These are phyloP conservation scores for Primulina tabacum DNA, from an alignment of 257 asterid species.

Conservation along the genomic window DNA sequence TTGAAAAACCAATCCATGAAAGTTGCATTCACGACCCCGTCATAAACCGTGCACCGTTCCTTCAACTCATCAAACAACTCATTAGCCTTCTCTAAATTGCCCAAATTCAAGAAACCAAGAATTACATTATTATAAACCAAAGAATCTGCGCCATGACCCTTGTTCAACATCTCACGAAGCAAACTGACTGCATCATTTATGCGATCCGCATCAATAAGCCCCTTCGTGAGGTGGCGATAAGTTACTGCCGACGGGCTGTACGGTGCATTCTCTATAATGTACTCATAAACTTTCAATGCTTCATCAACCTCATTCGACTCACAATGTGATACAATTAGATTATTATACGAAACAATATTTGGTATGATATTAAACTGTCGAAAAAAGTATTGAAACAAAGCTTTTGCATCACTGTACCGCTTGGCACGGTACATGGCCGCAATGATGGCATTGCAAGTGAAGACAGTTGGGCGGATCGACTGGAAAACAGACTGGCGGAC, in stretches of 20 bases:
- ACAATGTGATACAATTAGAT: constrained; percentile 61
- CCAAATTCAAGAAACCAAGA: constrained; percentile 65
- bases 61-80: constrained; percentile 81
- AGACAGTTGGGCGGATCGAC: constrained; percentile 72
- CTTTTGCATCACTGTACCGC: constrained; percentile 63
- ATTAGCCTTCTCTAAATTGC: constrained; percentile 66
- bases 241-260: constrained; percentile 71
- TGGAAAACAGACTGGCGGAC: constrained; percentile 81
- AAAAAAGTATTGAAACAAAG: constrained; percentile 75
- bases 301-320: constrained; percentile 70
- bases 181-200: constrained; percentile 56
- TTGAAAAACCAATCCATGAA: constrained; percentile 90
- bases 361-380: constrained; percentile 67
- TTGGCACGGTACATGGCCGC: constrained; percentile 78
- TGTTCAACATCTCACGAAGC: constrained; percentile 75
- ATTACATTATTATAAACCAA: constrained; percentile 79
- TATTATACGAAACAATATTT: constrained; percentile 68
- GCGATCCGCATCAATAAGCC: constrained; percentile 57
- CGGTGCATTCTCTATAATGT: constrained; percentile 61
- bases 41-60: constrained; percentile 76
- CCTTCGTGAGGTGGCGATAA: constrained; percentile 80
- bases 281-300: constrained; percentile 50
- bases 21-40: constrained; percentile 80
- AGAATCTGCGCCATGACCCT: constrained; percentile 92
- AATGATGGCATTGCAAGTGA: constrained; percentile 90